A percentile compares a stretch with the other conserved stretches of the same genome.
Conservation (phyloP, 2,329 filamentous ascomycete genomes). For the Xylaria sp. region DNA sequence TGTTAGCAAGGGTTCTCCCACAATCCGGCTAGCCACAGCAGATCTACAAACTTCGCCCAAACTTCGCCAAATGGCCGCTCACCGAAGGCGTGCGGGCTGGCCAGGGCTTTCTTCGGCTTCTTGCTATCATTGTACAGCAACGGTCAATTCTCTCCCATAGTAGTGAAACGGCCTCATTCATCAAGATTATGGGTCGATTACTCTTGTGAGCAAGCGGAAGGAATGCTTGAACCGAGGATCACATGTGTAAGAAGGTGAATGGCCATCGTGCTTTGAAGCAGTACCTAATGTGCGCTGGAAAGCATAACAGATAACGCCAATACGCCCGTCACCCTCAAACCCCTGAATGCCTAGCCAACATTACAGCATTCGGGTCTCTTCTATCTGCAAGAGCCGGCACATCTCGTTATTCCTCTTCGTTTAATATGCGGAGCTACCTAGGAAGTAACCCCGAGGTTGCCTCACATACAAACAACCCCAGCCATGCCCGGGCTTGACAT, state of each 20-base stretch:
- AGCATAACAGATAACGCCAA: constrained; percentile 2
- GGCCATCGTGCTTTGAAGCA: constrained; percentile 35
- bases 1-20: constrained; percentile 35
- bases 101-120: neutral
- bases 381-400: constrained; percentile 23
- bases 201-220: neutral
- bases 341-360: constrained; percentile 15
- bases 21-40: constrained; percentile 34
- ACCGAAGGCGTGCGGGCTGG: constrained; percentile 19
- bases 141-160: neutral
- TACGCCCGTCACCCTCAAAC: neutral
- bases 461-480: neutral
- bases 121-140: neutral
- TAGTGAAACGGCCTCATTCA: neutral
- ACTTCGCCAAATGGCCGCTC: constrained; percentile 29
- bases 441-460: constrained; percentile 16
- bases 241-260: constrained; percentile 5
- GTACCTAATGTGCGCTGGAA: no score
- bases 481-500: constrained; percentile 1
- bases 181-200: neutral
- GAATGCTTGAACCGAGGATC: neutral
- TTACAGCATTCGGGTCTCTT: constrained; percentile 5
- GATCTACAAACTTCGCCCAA: constrained; percentile 28
- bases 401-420: constrained; percentile 15
- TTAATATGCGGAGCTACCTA: constrained; percentile 12